Conservation (phyloP, 176 grass and related monocot genomes). For the Eleusine coracana region DNA sequence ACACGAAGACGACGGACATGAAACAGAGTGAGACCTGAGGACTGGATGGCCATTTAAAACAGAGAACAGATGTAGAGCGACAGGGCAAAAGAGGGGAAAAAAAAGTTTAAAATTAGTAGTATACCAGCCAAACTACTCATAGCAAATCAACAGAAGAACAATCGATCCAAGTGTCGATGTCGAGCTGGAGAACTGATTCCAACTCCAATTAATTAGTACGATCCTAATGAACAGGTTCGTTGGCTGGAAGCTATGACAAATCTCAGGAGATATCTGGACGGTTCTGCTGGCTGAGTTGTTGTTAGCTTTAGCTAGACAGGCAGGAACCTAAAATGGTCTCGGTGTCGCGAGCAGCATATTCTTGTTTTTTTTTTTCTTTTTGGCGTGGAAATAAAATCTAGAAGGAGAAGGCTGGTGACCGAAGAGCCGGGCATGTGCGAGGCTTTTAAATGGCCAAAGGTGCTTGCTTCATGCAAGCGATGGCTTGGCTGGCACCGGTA, state of each 20-base stretch:
- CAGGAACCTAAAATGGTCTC: not conserved
- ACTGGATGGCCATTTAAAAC: no score
- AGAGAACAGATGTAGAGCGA: no score
- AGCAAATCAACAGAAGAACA: not conserved
- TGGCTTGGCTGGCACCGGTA: not conserved
- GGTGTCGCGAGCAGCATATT: not conserved
- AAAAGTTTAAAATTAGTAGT: no score
- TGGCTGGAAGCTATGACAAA: not conserved
- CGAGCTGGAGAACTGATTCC: not conserved
- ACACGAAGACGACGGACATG: no score
- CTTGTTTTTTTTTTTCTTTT: not conserved
- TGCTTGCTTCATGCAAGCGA: not conserved
- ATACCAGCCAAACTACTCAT: not conserved
- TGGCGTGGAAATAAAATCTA: not conserved
- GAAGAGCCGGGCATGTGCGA: slow-evolving; percentile 31
- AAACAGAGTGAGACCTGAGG: no score
- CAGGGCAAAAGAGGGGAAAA: not conserved
- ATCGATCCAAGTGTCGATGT: not conserved
- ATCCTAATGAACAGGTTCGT: not conserved
- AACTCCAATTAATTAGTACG: not conserved
- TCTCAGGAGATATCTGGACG: slow-evolving; percentile 3
- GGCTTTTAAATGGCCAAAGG: slow-evolving; percentile 22
- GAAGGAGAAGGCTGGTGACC: not conserved
- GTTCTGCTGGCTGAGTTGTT: not conserved
- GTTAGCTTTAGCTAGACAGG: not conserved